Evolutionary conservation across 306 rosid genomes (phyloP), one percentile per base, ranked within the genome.

Genomic region (Pyrus bretschneideri): DNA sequence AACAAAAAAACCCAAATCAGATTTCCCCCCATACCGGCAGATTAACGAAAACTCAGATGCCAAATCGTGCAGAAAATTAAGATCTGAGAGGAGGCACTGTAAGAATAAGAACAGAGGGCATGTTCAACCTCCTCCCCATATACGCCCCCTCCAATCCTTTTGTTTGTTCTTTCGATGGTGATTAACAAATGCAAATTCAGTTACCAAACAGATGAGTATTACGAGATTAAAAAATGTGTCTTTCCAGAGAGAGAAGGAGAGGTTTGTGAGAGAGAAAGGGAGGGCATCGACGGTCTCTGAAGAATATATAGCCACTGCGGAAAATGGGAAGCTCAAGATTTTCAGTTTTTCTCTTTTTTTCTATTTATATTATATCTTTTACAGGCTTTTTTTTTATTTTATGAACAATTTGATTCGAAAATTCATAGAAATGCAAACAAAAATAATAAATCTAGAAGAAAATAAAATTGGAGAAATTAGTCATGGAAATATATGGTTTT

Each of bases 71-170:
- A 78, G 59, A 63, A 85, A 91, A 80, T 91, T 89, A 93, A 91
- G 98, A 93, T 93, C 97, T 88, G 86, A 84, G 88, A 84, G 86
- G 84, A 89, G 75, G 90, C 89, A 83, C 87, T 78, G 76, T 82
- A 79, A 87, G 87, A 87, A 87, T 59, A 83, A 76, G 88, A 78
- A 84, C 87, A 89, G 97, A 93, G 97, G 91, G 98, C 98, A 84
- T 87, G 88, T 84, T 88, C 96, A 85, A 76, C 88, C 86, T 90
- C 88, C 81, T 80, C 83, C 83, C 64, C 38, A 58, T 70, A 27
- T 67, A 79, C 73, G 88, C 91, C 96, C 85, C 91, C 89, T 84
- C 75, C 87, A 63, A 38, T 76, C 83, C 78, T 83, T 81, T 70
- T 65, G 30, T 77, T 87, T 70, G 79, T 78, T 82, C 84, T 87